Base-by-base conservation (phyloP, 345 rosid genomes). In the Jatropha curcas region DNA sequence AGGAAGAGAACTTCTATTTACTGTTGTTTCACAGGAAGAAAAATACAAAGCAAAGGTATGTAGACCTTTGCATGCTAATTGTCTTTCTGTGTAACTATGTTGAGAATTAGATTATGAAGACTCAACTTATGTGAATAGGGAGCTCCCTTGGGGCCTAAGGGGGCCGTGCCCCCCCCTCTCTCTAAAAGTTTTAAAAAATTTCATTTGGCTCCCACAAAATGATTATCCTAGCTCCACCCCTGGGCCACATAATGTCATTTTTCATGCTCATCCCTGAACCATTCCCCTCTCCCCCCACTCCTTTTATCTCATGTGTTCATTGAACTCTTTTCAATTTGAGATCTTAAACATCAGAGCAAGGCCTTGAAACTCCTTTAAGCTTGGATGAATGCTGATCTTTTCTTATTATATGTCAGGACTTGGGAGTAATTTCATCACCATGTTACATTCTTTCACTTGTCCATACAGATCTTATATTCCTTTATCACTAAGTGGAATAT, bases 1-100 rank as follows among this genome's bases (percentile, higher is more conserved):
- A 41, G 95, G 94, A 80, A 89, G 97, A 77, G 98, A 94, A 81
- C 94, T 92, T 62, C 80, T 92, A 60, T 94, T 94, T 80, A 94
- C 97, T 5, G 93, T 94, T 67, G 96, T 92, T 69, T 89, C 97
- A 6, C 88, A 85, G 79, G 98, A 94, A 39, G 98, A 94, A 87
- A 94, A 94, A 82, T 94, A 92, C 83, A 92, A 92, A 84, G 98
- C 97, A 72, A 91, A 94, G 89, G 97, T 89, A 58, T 43, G 82
- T 73, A 71, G 2, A 53, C 34, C 39, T 50, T 68, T 73, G 43
- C 70, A 12, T 43, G 10, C 33, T 53, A 51, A 7, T 7, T 43
- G 56, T 70, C 59, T 46, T 34, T 41, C 0, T 43, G 43, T 12
- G 48, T 52, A 71, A 57, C n/a, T 50, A 39, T 41, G 11, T 27